These are phyloP conservation scores for Scortechinia acanthostroma DNA, from an alignment of 2,329 filamentous ascomycete species.

Conservation along the genomic window DNA sequence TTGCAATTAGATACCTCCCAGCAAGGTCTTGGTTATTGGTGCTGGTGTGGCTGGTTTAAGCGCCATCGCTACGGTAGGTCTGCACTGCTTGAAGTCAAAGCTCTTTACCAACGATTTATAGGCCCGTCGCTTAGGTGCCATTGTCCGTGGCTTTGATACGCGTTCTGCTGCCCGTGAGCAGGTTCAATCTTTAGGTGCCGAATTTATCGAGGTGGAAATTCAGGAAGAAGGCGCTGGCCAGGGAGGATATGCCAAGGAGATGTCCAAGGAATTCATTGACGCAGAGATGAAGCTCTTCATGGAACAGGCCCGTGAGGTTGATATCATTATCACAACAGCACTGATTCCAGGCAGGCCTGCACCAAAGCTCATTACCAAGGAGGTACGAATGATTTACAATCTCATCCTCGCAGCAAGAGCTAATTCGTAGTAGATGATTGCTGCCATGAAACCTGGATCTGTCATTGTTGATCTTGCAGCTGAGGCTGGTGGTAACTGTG, in stretches of 20 bases:
- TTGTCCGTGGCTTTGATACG: conserved; percentile 87
- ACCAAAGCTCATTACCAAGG: conserved; percentile 76
- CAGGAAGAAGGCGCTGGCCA: conserved; percentile 78
- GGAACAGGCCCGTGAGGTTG: conserved; percentile 78
- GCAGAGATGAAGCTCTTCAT: conserved; percentile 90
- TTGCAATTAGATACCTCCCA: conserved; percentile 85
- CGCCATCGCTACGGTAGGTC: conserved; percentile 80
- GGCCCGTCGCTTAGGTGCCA: conserved; percentile 79
- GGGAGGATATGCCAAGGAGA: conserved; percentile 85
- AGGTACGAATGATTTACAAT: too few species aligned
- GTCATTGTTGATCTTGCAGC: conserved; percentile 83
- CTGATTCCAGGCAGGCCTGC: conserved; percentile 78
- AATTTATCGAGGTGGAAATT: conserved; percentile 81
- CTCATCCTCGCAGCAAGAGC: neutral
- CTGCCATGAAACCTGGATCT: conserved; percentile 83
- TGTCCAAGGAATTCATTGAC: conserved; percentile 89
- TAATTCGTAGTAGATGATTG: conserved; percentile 63
- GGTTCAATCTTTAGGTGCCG: conserved; percentile 81
- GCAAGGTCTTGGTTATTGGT: conserved; percentile 84
- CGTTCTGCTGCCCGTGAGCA: conserved; percentile 80
- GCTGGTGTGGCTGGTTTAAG: conserved; percentile 83
- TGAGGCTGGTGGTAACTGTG: conserved; percentile 82
- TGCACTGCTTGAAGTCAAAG: conserved; percentile 25
- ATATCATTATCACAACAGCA: conserved; percentile 90
- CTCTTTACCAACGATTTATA: conserved; percentile 15